phyloP scores from a whole-genome alignment of 371 early-diverging fungal species.

The Mucor velutinosus region DNA sequence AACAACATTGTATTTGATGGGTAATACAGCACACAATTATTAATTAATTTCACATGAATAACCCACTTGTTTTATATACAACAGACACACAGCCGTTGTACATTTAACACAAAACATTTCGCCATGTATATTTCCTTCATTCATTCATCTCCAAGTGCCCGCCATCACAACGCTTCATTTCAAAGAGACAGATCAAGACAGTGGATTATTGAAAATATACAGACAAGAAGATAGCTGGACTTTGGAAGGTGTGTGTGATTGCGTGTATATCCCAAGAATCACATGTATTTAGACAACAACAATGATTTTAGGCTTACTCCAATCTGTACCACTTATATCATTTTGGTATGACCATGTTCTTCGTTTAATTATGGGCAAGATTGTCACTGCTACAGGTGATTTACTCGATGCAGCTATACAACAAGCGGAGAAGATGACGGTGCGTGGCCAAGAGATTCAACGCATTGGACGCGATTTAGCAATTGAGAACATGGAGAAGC shows the following conservation, averaged over 20 bases:
- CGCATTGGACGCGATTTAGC: conserved; percentile 45
- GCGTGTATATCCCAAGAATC: neutral
- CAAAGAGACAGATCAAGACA: conserved; percentile 49
- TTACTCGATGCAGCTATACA: conserved; percentile 57
- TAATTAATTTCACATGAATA: conserved; percentile 6
- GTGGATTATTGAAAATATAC: conserved; percentile 57
- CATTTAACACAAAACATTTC: conserved; percentile 56
- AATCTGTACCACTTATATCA: conserved; percentile 63
- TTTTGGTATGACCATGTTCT: conserved; percentile 72
- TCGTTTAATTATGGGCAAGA: conserved; percentile 55
- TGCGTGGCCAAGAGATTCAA: conserved; percentile 48
- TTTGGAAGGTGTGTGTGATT: conserved; percentile 44
- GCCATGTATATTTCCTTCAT: conserved; percentile 51
- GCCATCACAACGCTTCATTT: conserved; percentile 59
- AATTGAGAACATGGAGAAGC: conserved; percentile 45
- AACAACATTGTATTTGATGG: conserved; percentile 62
- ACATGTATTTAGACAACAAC: neutral
- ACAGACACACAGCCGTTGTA: conserved; percentile 58
- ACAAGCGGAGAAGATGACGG: conserved; percentile 49
- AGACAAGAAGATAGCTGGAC: conserved; percentile 69
- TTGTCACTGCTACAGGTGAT: conserved; percentile 61
- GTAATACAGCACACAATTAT: conserved; percentile 21
- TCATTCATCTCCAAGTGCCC: conserved; percentile 51
- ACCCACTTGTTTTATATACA: neutral
- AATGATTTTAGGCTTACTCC: conserved; percentile 45